Evolutionary conservation across 306 rosid species (phyloP).

Genomic region (Dryas alaskensis): DNA sequence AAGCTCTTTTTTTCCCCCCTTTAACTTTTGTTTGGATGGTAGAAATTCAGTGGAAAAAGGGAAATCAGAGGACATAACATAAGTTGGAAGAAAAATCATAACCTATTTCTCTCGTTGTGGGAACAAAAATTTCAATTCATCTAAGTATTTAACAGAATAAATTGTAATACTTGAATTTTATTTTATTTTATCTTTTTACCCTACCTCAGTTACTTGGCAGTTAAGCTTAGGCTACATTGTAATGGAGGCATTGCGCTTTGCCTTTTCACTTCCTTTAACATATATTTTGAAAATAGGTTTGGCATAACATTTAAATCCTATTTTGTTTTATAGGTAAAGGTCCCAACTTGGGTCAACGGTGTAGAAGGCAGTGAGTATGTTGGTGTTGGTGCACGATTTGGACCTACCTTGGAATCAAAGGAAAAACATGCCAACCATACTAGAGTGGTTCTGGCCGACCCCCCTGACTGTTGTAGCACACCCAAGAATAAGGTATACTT

Average conservation of each 20-base stretch:
- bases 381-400: slow-evolving; percentile 98
- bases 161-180: not conserved
- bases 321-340: slow-evolving; percentile 64
- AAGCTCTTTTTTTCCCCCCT: not conserved
- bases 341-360: slow-evolving; percentile 78
- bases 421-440: slow-evolving; percentile 84
- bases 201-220: not conserved
- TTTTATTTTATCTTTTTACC: not conserved
- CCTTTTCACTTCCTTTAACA: not conserved
- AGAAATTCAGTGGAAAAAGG: not conserved
- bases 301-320: not conserved
- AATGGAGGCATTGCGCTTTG: not conserved
- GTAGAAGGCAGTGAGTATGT: slow-evolving; percentile 64
- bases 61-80: not conserved
- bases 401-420: slow-evolving; percentile 81
- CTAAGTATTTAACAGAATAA: not conserved
- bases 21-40: not conserved
- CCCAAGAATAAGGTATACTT: slow-evolving; percentile 59
- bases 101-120: not conserved
- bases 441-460: slow-evolving; percentile 88
- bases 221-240: slow-evolving; percentile 8
- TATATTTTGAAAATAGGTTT: not conserved
- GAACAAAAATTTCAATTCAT: not conserved
- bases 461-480: slow-evolving; percentile 83
- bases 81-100: not conserved